A percentile compares a stretch with the other conserved stretches of the same genome.
Conservation (phyloP, 2,329 filamentous ascomycete species). For the Capronia coronata region DNA sequence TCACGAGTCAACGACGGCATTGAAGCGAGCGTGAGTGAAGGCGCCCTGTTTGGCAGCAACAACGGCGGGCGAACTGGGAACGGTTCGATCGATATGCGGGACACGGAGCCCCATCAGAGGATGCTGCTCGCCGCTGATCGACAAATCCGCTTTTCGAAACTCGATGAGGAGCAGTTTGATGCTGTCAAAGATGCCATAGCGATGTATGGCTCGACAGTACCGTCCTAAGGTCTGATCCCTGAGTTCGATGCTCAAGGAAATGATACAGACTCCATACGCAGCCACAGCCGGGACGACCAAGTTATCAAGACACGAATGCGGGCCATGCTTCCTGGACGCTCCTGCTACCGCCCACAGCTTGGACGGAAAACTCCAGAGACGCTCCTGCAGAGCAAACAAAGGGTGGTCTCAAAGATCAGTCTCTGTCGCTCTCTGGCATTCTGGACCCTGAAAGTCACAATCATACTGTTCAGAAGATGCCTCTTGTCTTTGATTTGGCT, state of each 20-base stretch:
- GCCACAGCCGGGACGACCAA: background rate
- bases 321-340: slow-evolving; percentile 1
- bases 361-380: slow-evolving; percentile 24
- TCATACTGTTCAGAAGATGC: slow-evolving; percentile 3
- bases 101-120: slow-evolving; percentile 10
- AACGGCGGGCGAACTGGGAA: slow-evolving; percentile 65
- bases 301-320: background rate
- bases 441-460: background rate
- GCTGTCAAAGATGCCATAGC: slow-evolving; percentile 35
- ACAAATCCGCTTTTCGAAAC: slow-evolving; percentile 60
- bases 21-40: slow-evolving; percentile 68
- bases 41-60: slow-evolving; percentile 64
- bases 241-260: background rate
- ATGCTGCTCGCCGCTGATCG: slow-evolving; percentile 14
- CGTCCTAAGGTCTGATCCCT: background rate
- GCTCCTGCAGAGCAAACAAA: slow-evolving; percentile 1
- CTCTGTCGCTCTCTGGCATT: background rate
- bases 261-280: background rate
- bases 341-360: slow-evolving; percentile 39
- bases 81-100: slow-evolving; percentile 3
- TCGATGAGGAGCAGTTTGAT: slow-evolving; percentile 56
- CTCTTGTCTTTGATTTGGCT: slow-evolving; percentile 4
- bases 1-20: slow-evolving; percentile 76
- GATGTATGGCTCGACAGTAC: slow-evolving; percentile 33
- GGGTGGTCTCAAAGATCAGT: too few species aligned